phyloP scores from a whole-genome alignment of 1,284 basidiomycete genomes.

The Agroathelia rolfsii region DNA sequence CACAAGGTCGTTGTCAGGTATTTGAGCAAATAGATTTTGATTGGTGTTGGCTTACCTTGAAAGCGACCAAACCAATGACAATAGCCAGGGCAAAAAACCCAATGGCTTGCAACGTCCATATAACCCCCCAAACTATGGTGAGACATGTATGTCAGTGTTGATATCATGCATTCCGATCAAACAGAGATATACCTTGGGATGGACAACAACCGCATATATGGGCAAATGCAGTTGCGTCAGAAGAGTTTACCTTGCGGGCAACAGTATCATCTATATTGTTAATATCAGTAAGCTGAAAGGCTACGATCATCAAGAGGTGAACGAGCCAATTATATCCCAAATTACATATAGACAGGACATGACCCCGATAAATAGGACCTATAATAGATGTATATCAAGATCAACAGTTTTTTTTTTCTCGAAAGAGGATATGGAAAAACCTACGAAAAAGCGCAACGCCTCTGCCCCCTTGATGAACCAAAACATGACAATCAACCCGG shows the following conservation, averaged over 20 bases:
- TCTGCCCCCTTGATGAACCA: slow-evolving; percentile 76
- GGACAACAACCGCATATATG: slow-evolving; percentile 77
- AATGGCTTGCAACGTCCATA: slow-evolving; percentile 82
- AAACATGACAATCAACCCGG: slow-evolving; percentile 64
- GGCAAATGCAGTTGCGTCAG: slow-evolving; percentile 87
- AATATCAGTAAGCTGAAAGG: slow-evolving; percentile 8
- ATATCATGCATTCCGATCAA: slow-evolving; percentile 1
- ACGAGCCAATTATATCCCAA: slow-evolving; percentile 79
- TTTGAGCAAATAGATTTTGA: slow-evolving; percentile 6
- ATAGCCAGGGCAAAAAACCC: slow-evolving; percentile 78
- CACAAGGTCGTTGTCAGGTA: neutral
- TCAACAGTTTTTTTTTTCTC: too few species aligned
- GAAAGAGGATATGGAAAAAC: slow-evolving; percentile 21
- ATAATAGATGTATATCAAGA: slow-evolving; percentile 11
- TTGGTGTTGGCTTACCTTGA: slow-evolving; percentile 49
- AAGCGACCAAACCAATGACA: slow-evolving; percentile 75
- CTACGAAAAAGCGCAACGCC: slow-evolving; percentile 64
- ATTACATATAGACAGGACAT: slow-evolving; percentile 85
- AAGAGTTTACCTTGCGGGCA: slow-evolving; percentile 82
- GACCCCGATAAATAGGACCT: slow-evolving; percentile 91
- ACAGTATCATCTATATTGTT: slow-evolving; percentile 72
- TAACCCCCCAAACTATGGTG: slow-evolving; percentile 68
- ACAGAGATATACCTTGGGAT: slow-evolving; percentile 39
- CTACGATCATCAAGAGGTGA: slow-evolving; percentile 1
- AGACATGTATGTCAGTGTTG: slow-evolving; percentile 3